These are phyloP conservation scores for Starmera stellimalicola DNA, from an alignment of 1,139 yeast genomes.

Conservation along the genomic window DNA sequence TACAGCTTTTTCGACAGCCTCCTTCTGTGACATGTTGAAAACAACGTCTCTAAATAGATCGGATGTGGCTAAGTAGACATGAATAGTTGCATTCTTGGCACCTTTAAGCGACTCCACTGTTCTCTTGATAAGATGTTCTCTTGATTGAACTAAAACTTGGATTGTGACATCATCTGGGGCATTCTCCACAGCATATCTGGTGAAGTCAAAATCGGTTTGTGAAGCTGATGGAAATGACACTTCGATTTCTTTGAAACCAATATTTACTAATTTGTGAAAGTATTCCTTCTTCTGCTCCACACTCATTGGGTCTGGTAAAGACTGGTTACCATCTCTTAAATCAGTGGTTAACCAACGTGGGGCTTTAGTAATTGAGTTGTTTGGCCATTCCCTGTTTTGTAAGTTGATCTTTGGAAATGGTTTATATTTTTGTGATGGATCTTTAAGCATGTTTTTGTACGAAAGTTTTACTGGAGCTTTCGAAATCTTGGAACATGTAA, in stretches of 20 bases:
- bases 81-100: slow-evolving; percentile 84
- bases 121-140: slow-evolving; percentile 81
- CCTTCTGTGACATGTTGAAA: slow-evolving; percentile 74
- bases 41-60: slow-evolving; percentile 88
- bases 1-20: slow-evolving; percentile 72
- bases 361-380: slow-evolving; percentile 59
- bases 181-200: slow-evolving; percentile 82
- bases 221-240: slow-evolving; percentile 96
- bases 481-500: slow-evolving; percentile 76
- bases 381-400: slow-evolving; percentile 85
- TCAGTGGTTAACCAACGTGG: slow-evolving; percentile 98
- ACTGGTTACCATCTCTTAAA: slow-evolving; percentile 93
- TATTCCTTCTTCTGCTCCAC: slow-evolving; percentile 82
- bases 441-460: slow-evolving; percentile 46
- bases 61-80: slow-evolving; percentile 86
- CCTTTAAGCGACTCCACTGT: slow-evolving; percentile 86
- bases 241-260: slow-evolving; percentile 95
- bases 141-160: slow-evolving; percentile 86
- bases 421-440: slow-evolving; percentile 72
- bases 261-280: slow-evolving; percentile 74
- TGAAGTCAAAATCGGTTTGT: slow-evolving; percentile 92
- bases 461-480: slow-evolving; percentile 21
- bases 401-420: slow-evolving; percentile 59
- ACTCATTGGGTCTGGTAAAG: slow-evolving; percentile 95
- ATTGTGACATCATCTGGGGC: slow-evolving; percentile 91